Evolutionary conservation across 345 rosid genomes (phyloP), one percentile per base, ranked within the genome.

Genomic region (Populus alba): DNA sequence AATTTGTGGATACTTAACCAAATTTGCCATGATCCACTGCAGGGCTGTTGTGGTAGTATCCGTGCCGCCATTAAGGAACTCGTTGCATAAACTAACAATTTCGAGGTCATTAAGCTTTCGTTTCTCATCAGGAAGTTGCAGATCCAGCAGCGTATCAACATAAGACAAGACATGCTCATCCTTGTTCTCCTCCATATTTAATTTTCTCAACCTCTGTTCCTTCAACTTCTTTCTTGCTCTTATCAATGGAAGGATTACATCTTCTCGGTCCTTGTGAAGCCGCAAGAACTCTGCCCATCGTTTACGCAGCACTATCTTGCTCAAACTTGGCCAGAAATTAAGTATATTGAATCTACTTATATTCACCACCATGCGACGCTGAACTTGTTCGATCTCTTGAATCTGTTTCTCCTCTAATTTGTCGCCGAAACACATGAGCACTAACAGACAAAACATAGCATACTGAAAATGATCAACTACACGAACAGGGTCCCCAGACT

Each of bases 21-120:
- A 39, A 68, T 79, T 79, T 22, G 81, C 77, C 68, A 79, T 72
- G 51, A 79, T 73, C 81, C 81, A 79, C 47, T 79, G 61, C 66
- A 79, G 16, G 13, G 73, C 57, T 23, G 77, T 51, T 22, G 81
- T 37, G 31, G 75, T 78, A 22, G 80, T 71, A 15, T 78, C 80
- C 0, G 80, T 78, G 12, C 80, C 75, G 1, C 31, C 81, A n/a
- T 51, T 49, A 5, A 78, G 72, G 43, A 78, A 73, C 53, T 78
- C 81, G 9, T 29, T 25, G 72, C 81, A 78, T 33, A 78, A 20
- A 53, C 15, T 22, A 2, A 66, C 22, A 4, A 55, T 66, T 25
- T 78, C 81, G 0, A 6, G 62, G 15, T 78, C 81, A 0, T n/a
- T 51, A 12, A 80, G 78, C 41, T 63, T 75, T 31, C 79, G 51